Evolutionary conservation across 768 basidiomycete species (phyloP), one percentile per base, ranked within the genome.

Genomic region (Russula vinacea): DNA sequence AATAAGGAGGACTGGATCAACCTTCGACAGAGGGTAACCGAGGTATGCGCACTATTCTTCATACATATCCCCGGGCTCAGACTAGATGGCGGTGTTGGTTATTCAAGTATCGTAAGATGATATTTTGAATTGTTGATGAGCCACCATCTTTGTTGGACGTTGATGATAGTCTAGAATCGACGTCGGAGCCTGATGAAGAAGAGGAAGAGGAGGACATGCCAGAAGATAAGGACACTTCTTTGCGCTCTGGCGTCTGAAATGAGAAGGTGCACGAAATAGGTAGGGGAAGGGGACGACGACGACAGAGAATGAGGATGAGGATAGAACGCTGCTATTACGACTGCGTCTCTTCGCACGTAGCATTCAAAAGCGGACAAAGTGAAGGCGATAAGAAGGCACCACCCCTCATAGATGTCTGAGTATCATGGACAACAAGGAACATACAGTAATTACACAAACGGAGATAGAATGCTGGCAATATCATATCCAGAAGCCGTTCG

Each of bases 1-100:
- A 85, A 91, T 71, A 89, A 92, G 75, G 78, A 72, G 19, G 96
- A 98, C 59, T 98, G 93, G 90, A 5, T n/a, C n/a, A n/a, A 98
- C 75, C 83, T 98, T 60, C 80, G 85, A 67, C 77, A 74, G 62
- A 79, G 92, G 56, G 86, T 92, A 40, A 79, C 29, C 5, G 29
- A 29, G 29, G 29, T 29, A 29, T n/a, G n/a, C 29, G 22, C n/a
- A n/a, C n/a, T 47, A 4, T 47, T 9, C 29, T 29, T 29, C 29
- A 29, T 47, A 22, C 4, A 1, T 3, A 29, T 29, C 45, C 45
- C 4, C 11, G 13, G 26, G 33, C 58, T 62, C 13, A 37, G 32
- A n/a, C n/a, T n/a, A n/a, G n/a, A n/a, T 22, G 29, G 37, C 22
- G 19, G 24, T 13, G 9, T 52, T 66, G 84, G 83, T 74, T 84